phyloP scores from a whole-genome alignment of 1,284 basidiomycete genomes.

The Tylopilus sp. region DNA sequence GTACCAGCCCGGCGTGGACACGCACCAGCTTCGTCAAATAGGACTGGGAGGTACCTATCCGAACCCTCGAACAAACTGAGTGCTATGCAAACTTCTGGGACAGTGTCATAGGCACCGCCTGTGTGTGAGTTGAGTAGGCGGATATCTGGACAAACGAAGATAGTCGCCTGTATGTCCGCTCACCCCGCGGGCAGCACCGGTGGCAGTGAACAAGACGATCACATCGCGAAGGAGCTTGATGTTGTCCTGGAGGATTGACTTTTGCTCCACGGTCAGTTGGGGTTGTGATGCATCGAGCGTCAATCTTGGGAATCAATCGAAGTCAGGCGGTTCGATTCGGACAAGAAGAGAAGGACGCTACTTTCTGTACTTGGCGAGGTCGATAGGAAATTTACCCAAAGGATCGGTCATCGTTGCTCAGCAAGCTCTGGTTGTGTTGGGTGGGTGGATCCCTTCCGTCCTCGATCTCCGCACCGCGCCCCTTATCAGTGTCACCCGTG shows the following conservation, averaged over 20 bases:
- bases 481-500: constrained; percentile 27
- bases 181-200: constrained; percentile 75
- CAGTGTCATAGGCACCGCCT: constrained; percentile 84
- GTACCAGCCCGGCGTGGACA: background rate
- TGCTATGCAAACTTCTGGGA: constrained; percentile 75
- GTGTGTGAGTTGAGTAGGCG: constrained; percentile 7
- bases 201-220: constrained; percentile 79
- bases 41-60: constrained; percentile 58
- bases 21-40: constrained; percentile 77
- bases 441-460: background rate
- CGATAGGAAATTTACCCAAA: constrained; percentile 62
- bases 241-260: constrained; percentile 56
- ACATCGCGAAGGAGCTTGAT: constrained; percentile 78
- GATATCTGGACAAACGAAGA: background rate
- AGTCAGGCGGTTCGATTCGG: background rate
- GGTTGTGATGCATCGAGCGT: constrained; percentile 65
- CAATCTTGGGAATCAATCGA: constrained; percentile 42
- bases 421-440: no score
- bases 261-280: constrained; percentile 58
- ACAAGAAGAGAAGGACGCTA: constrained; percentile 30
- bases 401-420: constrained; percentile 38
- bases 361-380: constrained; percentile 73
- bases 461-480: constrained; percentile 2
- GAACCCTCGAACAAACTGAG: constrained; percentile 66
- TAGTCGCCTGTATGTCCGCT: constrained; percentile 72